phyloP scores from a whole-genome alignment of 2,329 filamentous ascomycete species.

The Periconia sp. region DNA sequence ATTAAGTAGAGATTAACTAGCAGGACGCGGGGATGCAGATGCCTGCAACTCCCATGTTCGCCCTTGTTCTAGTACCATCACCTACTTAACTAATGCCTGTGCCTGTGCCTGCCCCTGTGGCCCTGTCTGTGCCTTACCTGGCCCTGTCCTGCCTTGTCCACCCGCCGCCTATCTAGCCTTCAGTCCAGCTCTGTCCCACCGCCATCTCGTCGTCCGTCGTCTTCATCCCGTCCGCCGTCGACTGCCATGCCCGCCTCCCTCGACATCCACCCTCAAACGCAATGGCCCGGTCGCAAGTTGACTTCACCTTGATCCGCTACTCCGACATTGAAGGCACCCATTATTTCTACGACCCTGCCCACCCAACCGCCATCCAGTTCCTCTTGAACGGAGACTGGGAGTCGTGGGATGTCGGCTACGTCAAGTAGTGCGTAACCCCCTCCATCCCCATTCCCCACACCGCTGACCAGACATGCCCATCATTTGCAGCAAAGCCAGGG shows the following conservation, averaged over 20 bases:
- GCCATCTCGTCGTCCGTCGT: neutral
- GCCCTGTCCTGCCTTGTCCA: neutral
- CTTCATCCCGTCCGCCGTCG: neutral
- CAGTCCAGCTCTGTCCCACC: neutral
- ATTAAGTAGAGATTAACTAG: too few relatives aligned
- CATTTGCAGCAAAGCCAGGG: constrained; percentile 22
- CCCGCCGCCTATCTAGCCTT: neutral
- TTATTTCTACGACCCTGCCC: constrained; percentile 32
- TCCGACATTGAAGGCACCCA: constrained; percentile 32
- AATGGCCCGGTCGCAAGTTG: constrained; percentile 32
- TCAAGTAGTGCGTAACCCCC: constrained; percentile 24
- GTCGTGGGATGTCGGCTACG: constrained; percentile 34
- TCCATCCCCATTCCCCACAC: neutral
- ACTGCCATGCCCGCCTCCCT: neutral
- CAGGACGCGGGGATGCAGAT: too few relatives aligned
- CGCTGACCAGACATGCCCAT: constrained; percentile 7
- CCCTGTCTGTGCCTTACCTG: neutral
- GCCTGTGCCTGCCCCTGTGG: neutral
- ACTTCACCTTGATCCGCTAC: constrained; percentile 31
- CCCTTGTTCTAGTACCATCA: too few relatives aligned
- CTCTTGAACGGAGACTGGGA: constrained; percentile 32
- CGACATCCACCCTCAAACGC: neutral
- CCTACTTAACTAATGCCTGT: neutral
- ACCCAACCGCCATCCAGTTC: constrained; percentile 34
- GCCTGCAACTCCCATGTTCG: too few relatives aligned